Conservation (phyloP, 192 early-diverging fungal genomes). For the Umbelopsis vinacea region DNA sequence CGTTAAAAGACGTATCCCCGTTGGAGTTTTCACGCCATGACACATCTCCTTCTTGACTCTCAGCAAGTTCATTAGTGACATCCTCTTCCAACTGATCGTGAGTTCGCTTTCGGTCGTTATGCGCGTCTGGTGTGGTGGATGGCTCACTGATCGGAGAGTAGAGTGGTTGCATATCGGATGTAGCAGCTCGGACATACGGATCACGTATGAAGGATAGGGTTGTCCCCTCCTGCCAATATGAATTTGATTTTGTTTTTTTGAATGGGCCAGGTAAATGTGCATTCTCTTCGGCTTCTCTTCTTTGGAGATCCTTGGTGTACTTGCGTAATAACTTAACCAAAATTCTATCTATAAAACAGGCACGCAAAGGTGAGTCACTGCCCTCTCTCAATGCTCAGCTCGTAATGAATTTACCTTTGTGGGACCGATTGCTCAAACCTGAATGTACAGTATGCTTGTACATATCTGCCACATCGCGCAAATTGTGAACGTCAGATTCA, state of each 20-base stretch:
- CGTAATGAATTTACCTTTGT: not conserved
- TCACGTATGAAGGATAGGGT: not conserved
- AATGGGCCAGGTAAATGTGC: not conserved
- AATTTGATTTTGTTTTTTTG: not conserved
- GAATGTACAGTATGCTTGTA: not conserved
- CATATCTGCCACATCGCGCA: constrained; percentile 9
- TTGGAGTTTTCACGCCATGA: not conserved
- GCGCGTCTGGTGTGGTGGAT: too few species aligned
- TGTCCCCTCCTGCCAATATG: not conserved
- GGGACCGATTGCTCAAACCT: not conserved
- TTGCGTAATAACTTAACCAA: not conserved
- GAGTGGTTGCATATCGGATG: not conserved
- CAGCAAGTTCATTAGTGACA: too few species aligned
- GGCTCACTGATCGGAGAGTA: not conserved
- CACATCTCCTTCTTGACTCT: not conserved
- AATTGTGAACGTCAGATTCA: not conserved
- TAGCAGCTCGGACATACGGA: not conserved
- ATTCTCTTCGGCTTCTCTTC: not conserved
- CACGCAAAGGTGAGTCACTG: not conserved
- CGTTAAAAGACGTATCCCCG: too few species aligned
- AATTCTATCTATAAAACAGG: not conserved
- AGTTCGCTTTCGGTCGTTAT: too few species aligned
- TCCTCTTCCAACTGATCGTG: not conserved
- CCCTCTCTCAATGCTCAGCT: not conserved
- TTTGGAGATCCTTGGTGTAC: not conserved